Base-by-base conservation (phyloP, 1,284 basidiomycete genomes). In the Pterula multifida region DNA sequence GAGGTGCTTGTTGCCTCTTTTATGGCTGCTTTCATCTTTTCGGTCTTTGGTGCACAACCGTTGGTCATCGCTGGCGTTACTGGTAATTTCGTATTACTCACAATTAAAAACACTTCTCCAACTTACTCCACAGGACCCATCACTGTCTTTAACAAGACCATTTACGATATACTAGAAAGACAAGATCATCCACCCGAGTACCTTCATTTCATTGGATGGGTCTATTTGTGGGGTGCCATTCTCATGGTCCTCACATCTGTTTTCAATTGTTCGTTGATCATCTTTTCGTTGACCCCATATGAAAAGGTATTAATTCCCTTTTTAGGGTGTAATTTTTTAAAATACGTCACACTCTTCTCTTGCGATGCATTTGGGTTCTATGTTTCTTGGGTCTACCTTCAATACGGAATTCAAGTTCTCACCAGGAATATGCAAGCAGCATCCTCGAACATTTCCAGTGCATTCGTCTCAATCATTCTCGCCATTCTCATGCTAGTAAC, bases 341-440 rank as follows among this genome's bases (percentile, higher is more conserved):
- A 76, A 73, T 92, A 90, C 60, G 89, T 95, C 23, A 94, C 92
- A 0, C 73, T 90, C 12, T 88, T 97, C 69, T 89, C 91, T 1
- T 93, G 90, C 60, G 90, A 96, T 57, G 96, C 92, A 0, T 95
- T 95, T 60, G 91, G 93, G 2, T 92, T 94, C 64, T 92, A 92
- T 61, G 89, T 93, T 3, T 81, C 81, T 13, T 85, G 80, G 79
- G 81, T 92, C 1, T 94, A 93, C 59, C 75, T 92, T n/a, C 85
- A 92, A 65, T 91, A 91, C 54, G 89, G 90, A 17, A 78, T 90
- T 9, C 89, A 92, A 67, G 79, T 91, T 22, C 67, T 88, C 53
- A 87, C 83, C 0, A 76, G 87, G 39, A 85, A 90, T 60, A 80
- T 91, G 36, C 58, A 56, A 48, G 60, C 62, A 54, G 49, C 62